Evolutionary conservation across 208 protist species (phyloP).

Genomic region (Naegleria gruberi): DNA sequence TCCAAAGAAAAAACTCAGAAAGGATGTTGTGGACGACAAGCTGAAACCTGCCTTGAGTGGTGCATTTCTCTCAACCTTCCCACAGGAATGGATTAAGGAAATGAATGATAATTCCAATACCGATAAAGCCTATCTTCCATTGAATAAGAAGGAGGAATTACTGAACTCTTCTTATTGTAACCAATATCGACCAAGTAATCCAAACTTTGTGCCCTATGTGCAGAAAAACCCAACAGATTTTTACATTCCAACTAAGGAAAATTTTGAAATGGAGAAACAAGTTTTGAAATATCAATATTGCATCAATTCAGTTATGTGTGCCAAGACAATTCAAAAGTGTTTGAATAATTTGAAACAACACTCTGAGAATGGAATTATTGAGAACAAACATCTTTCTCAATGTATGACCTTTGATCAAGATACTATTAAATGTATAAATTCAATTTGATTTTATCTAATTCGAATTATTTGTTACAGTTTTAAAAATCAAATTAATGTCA

Average conservation of each 20-base stretch:
- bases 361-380: not conserved
- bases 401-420: not conserved
- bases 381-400: not conserved
- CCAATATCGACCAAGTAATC: not conserved
- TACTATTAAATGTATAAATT: not conserved
- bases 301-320: not conserved
- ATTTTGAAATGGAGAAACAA: not conserved
- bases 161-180: not conserved
- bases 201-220: too few species aligned
- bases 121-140: not conserved
- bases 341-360: not conserved
- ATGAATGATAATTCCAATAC: not conserved
- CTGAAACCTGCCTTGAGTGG: not conserved
- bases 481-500: not conserved
- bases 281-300: not conserved
- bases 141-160: not conserved
- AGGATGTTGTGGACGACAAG: too few species aligned
- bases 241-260: not conserved
- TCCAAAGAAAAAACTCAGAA: too few species aligned
- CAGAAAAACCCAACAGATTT: not conserved
- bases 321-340: not conserved
- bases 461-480: too few species aligned
- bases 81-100: not conserved
- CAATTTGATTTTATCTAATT: not conserved
- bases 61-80: not conserved